phyloP scores from a whole-genome alignment of 1,139 yeast species.

The Blastobotrys apis region DNA sequence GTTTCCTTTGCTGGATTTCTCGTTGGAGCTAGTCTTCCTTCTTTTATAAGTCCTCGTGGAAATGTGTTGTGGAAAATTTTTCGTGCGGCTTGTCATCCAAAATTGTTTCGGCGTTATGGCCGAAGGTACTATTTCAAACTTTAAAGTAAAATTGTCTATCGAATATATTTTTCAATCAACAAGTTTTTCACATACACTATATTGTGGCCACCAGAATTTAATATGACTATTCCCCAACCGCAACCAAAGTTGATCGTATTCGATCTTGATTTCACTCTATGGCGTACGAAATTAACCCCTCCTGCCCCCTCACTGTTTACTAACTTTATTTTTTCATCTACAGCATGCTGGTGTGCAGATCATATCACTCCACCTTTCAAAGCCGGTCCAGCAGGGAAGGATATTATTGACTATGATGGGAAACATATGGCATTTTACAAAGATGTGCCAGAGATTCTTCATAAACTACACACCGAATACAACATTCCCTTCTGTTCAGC shows the following conservation, averaged over 20 bases:
- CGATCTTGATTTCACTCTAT: constrained; percentile 70
- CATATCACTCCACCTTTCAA: constrained; percentile 54
- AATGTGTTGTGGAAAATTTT: too few species aligned
- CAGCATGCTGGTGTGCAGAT: constrained; percentile 55
- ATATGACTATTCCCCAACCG: too few species aligned
- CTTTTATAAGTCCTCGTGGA: too few species aligned
- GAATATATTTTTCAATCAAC: too few species aligned
- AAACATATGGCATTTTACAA: constrained; percentile 48
- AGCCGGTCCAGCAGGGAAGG: constrained; percentile 21
- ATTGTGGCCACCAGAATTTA: too few species aligned
- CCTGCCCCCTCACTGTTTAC: neutral
- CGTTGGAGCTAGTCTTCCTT: too few species aligned
- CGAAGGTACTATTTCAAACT: too few species aligned
- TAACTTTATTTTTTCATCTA: neutral
- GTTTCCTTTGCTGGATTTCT: too few species aligned
- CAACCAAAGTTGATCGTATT: constrained; percentile 50
- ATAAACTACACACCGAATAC: constrained; percentile 36
- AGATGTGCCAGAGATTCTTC: constrained; percentile 56
- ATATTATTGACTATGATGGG: constrained; percentile 48
- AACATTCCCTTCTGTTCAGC: constrained; percentile 54
- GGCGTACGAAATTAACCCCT: constrained; percentile 56
- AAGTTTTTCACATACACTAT: too few species aligned
- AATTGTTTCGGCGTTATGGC: too few species aligned
- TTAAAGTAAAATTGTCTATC: too few species aligned
- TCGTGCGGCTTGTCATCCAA: too few species aligned